phyloP scores from a whole-genome alignment of 192 early-diverging fungal species.

The Coemansia sp. region DNA sequence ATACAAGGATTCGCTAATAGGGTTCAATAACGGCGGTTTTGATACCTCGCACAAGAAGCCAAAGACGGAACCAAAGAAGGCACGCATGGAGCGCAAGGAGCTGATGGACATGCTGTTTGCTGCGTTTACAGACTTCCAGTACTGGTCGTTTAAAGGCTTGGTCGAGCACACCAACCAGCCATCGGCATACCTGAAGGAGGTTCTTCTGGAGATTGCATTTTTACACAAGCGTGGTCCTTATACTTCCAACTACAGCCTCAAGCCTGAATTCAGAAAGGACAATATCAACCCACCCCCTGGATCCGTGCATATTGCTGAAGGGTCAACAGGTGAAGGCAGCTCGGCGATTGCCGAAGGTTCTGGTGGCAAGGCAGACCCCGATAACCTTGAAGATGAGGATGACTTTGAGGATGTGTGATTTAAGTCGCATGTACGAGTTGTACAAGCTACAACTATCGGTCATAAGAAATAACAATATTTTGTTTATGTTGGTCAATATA shows the following conservation, averaged over 20 bases:
- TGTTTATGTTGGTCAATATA: neutral
- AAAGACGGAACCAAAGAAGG: constrained; percentile 67
- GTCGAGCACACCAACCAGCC: constrained; percentile 83
- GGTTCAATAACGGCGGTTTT: constrained; percentile 34
- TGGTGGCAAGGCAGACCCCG: constrained; percentile 19
- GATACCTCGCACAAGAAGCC: constrained; percentile 49
- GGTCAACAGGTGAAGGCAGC: constrained; percentile 1
- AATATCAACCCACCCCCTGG: constrained; percentile 12
- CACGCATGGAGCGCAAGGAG: constrained; percentile 80
- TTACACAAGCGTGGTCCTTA: constrained; percentile 84
- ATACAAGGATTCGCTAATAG: constrained; percentile 48
- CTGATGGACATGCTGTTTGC: constrained; percentile 82
- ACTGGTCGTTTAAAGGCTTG: constrained; percentile 85
- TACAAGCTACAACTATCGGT: neutral
- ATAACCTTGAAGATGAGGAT: constrained; percentile 43
- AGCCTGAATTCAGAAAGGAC: constrained; percentile 72
- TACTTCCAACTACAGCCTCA: constrained; percentile 76
- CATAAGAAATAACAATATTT: too few relatives aligned
- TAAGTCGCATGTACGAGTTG: neutral
- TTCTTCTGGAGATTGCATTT: constrained; percentile 73
- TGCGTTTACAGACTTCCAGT: constrained; percentile 74
- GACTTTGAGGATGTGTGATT: constrained; percentile 52
- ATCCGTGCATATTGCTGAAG: constrained; percentile 27
- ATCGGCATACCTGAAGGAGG: constrained; percentile 75
- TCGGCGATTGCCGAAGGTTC: neutral